A percentile compares a stretch with the other conserved stretches of the same genome.
phyloP scores from a whole-genome alignment of 768 basidiomycete genomes.

The Serendipita sp. region DNA sequence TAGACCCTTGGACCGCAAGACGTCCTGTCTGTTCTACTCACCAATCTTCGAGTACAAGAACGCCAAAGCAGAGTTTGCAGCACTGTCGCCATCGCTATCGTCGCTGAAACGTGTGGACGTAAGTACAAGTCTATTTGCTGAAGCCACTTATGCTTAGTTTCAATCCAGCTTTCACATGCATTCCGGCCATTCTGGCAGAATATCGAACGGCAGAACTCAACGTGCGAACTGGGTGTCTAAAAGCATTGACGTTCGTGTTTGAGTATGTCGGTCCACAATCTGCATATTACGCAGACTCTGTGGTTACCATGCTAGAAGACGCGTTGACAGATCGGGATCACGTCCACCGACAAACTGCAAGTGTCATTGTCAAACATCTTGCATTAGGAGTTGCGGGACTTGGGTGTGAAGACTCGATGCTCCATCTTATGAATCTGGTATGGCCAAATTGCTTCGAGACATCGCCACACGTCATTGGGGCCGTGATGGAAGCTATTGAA shows the following conservation, averaged over 20 bases:
- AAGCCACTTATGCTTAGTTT: slow-evolving; percentile 3
- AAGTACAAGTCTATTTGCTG: slow-evolving; percentile 14
- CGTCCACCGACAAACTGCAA: slow-evolving; percentile 95
- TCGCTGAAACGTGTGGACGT: slow-evolving; percentile 82
- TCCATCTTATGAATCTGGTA: slow-evolving; percentile 93
- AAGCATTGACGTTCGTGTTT: slow-evolving; percentile 96
- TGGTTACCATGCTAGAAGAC: slow-evolving; percentile 96
- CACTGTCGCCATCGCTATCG: slow-evolving; percentile 94
- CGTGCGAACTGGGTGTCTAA: slow-evolving; percentile 96
- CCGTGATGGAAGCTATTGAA: slow-evolving; percentile 96
- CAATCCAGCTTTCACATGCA: slow-evolving; percentile 77
- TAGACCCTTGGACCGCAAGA: slow-evolving; percentile 93
- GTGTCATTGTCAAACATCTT: slow-evolving; percentile 95
- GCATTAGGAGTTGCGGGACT: slow-evolving; percentile 93
- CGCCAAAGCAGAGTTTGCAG: slow-evolving; percentile 97
- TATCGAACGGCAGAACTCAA: slow-evolving; percentile 97
- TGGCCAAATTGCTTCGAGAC: slow-evolving; percentile 99
- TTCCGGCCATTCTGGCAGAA: slow-evolving; percentile 96
- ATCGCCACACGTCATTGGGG: slow-evolving; percentile 93
- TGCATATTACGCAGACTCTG: slow-evolving; percentile 91
- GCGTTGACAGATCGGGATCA: slow-evolving; percentile 96
- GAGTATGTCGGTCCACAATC: slow-evolving; percentile 98
- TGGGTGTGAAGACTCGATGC: slow-evolving; percentile 95
- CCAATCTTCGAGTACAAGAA: slow-evolving; percentile 95
- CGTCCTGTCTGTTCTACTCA: slow-evolving; percentile 85